A percentile compares a stretch with the other conserved stretches of the same genome.
phyloP scores from a whole-genome alignment of 1,139 yeast species.

The Geotrichum klebahnii region DNA sequence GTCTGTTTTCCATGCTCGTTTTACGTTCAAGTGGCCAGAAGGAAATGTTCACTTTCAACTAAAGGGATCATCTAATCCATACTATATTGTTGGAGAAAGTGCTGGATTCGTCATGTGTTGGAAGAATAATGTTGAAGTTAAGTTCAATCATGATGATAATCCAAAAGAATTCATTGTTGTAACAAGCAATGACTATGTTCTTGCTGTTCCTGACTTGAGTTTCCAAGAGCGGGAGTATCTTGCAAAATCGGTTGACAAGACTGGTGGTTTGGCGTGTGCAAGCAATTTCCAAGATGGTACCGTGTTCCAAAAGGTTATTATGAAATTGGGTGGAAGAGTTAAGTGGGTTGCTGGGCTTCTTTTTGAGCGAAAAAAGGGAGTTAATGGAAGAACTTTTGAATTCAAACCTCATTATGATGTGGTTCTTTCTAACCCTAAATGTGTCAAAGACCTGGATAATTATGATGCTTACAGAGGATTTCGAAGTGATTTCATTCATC shows the following conservation, averaged over 20 bases:
- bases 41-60: conserved; percentile 48
- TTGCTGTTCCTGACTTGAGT: conserved; percentile 56
- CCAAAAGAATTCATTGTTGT: conserved; percentile 61
- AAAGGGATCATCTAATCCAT: conserved; percentile 78
- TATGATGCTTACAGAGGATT: conserved; percentile 79
- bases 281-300: conserved; percentile 32
- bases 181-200: conserved; percentile 60
- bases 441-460: conserved; percentile 43
- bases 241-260: conserved; percentile 24
- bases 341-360: conserved; percentile 49
- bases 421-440: conserved; percentile 59
- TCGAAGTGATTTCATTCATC: conserved; percentile 72
- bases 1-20: conserved; percentile 54
- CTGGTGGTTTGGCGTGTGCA: conserved; percentile 26
- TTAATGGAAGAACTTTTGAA: conserved; percentile 46
- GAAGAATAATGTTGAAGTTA: conserved; percentile 58
- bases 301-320: conserved; percentile 45
- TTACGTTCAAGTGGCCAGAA: conserved; percentile 48
- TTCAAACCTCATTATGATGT: conserved; percentile 71
- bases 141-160: conserved; percentile 58
- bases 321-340: conserved; percentile 52
- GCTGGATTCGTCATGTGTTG: conserved; percentile 83
- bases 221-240: conserved; percentile 37
- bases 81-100: conserved; percentile 59
- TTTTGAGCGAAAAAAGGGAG: conserved; percentile 43